Evolutionary conservation across 371 early-diverging fungal genomes (phyloP).

Genomic region (Mycotypha africana): DNA sequence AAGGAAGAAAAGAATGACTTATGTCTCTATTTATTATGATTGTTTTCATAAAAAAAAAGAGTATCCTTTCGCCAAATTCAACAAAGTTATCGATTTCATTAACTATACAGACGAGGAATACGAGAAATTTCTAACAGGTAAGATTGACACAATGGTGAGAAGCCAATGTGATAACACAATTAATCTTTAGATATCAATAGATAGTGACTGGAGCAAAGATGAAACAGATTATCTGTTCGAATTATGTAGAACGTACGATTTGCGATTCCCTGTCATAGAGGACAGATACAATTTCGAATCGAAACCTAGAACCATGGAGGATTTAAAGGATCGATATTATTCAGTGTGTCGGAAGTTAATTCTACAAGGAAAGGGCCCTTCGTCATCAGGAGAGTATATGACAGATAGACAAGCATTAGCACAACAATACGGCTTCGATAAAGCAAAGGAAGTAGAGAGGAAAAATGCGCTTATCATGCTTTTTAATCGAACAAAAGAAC

Average conservation of each 20-base stretch:
- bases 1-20: too few species aligned
- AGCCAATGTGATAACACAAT: background rate
- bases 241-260: conserved; percentile 72
- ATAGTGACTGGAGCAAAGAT: conserved; percentile 74
- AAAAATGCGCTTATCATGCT: conserved; percentile 72
- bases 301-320: conserved; percentile 41
- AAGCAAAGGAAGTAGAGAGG: conserved; percentile 67
- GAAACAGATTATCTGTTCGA: conserved; percentile 84
- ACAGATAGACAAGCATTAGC: conserved; percentile 32
- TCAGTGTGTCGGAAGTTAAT: conserved; percentile 53
- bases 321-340: conserved; percentile 81
- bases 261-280: conserved; percentile 78
- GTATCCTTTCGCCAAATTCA: conserved; percentile 63
- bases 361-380: conserved; percentile 27
- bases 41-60: too few species aligned
- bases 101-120: conserved; percentile 75
- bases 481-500: conserved; percentile 67
- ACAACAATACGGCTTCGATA: conserved; percentile 50
- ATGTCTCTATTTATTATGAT: too few species aligned
- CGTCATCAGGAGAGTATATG: conserved; percentile 19
- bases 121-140: conserved; percentile 42
- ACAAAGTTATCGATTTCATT: conserved; percentile 56
- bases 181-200: conserved; percentile 21
- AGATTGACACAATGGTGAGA: background rate
- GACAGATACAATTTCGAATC: conserved; percentile 69